Conservation (phyloP, 2,329 filamentous ascomycete species). For the Monilinia laxa region DNA sequence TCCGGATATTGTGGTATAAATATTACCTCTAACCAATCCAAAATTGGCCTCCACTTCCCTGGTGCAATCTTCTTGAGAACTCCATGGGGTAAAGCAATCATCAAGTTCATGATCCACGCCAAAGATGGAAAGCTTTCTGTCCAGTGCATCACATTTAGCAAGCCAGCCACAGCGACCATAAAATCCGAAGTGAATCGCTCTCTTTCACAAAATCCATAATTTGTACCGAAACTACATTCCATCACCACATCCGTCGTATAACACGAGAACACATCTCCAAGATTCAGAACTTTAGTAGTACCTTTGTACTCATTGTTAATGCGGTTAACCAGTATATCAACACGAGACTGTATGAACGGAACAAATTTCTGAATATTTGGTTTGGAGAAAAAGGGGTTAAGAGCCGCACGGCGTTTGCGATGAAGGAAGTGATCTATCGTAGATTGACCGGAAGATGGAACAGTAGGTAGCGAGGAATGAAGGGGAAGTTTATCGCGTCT, state of each 20-base stretch:
- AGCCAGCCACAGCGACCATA: not conserved
- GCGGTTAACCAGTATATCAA: slow-evolving; percentile 1
- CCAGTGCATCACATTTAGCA: slow-evolving; percentile 10
- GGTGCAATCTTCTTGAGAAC: slow-evolving; percentile 9
- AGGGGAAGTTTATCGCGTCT: slow-evolving; percentile 25
- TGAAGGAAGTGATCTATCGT: slow-evolving; percentile 31
- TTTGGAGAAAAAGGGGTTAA: slow-evolving; percentile 33
- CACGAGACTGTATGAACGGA: slow-evolving; percentile 17
- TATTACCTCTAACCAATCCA: slow-evolving; percentile 17
- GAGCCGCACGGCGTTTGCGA: slow-evolving; percentile 28
- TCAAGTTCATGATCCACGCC: slow-evolving; percentile 9
- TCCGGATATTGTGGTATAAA: not conserved
- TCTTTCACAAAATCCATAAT: slow-evolving; percentile 13
- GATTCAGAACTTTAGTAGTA: not conserved
- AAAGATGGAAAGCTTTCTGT: slow-evolving; percentile 11
- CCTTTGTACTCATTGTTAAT: slow-evolving; percentile 17
- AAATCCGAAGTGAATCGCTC: slow-evolving; percentile 9
- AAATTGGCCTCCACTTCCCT: not conserved
- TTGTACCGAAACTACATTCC: slow-evolving; percentile 30
- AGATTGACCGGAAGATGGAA: slow-evolving; percentile 21
- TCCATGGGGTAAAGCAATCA: slow-evolving; percentile 4
- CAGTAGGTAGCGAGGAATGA: slow-evolving; percentile 19
- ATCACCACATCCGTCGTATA: slow-evolving; percentile 34
- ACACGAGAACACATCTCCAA: slow-evolving; percentile 12
- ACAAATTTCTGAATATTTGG: slow-evolving; percentile 20